Conservation (phyloP, 192 early-diverging fungal species). For the Backusella tuberculispora region DNA sequence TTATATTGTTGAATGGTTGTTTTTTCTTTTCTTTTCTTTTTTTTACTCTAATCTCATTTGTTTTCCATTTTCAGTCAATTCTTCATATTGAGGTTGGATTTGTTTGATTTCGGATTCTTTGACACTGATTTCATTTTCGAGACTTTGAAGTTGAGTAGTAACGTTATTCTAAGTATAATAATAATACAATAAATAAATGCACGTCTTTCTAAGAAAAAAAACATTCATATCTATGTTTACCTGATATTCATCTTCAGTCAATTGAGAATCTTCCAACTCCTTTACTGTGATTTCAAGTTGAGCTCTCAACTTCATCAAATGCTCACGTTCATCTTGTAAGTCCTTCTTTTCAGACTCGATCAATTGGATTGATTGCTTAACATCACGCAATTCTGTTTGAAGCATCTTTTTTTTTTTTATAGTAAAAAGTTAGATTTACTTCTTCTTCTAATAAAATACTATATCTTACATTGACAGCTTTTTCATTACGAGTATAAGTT, state of each 20-base stretch:
- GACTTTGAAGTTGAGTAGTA: conserved; percentile 26
- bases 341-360: conserved; percentile 71
- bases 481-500: conserved; percentile 29
- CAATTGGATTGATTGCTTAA: conserved; percentile 67
- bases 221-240: conserved; percentile 4
- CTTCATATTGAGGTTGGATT: conserved; percentile 69
- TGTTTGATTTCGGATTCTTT: conserved; percentile 69
- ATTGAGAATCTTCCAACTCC: conserved; percentile 73
- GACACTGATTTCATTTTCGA: conserved; percentile 60
- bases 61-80: conserved; percentile 58
- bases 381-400: conserved; percentile 55
- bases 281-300: conserved; percentile 80
- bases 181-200: neutral
- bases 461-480: conserved; percentile 32
- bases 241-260: conserved; percentile 51
- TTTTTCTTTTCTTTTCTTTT: conserved; percentile 20
- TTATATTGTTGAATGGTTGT: neutral
- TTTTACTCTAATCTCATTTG: conserved; percentile 67
- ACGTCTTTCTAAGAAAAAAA: neutral
- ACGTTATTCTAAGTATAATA: conserved; percentile 27
- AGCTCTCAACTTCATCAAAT: conserved; percentile 75
- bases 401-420: conserved; percentile 37
- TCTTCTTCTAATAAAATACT: neutral
- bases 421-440: neutral
- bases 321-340: conserved; percentile 71